A percentile compares a stretch with the other conserved stretches of the same genome.
phyloP scores from a whole-genome alignment of 1,284 basidiomycete genomes.

The Trametes versicolor region DNA sequence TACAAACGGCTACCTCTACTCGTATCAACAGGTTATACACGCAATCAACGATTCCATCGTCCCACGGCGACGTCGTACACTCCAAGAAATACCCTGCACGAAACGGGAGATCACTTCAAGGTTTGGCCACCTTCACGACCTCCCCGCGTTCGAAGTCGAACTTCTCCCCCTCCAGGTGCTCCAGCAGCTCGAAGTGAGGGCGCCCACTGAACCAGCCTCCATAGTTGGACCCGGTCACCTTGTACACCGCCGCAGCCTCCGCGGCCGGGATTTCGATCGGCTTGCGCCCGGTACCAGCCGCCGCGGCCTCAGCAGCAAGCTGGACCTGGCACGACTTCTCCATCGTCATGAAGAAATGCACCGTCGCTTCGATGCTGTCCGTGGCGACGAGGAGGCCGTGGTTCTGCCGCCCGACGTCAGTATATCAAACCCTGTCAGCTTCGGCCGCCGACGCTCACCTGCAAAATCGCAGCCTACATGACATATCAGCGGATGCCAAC shows the following conservation, averaged over 20 bases:
- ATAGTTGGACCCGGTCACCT: constrained; percentile 41
- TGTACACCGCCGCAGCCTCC: constrained; percentile 40
- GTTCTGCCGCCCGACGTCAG: constrained; percentile 49
- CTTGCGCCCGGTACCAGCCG: constrained; percentile 44
- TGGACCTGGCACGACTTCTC: constrained; percentile 60
- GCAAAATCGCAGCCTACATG: constrained; percentile 17
- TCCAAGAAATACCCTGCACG: too few relatives aligned
- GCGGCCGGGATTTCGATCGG: constrained; percentile 43
- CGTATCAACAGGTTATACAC: too few relatives aligned
- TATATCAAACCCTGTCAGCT: background rate
- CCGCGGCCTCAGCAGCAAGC: constrained; percentile 59
- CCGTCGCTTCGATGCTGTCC: constrained; percentile 51
- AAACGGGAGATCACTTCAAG: background rate
- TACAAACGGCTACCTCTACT: too few relatives aligned
- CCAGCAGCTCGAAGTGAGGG: constrained; percentile 48
- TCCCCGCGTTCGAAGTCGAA: constrained; percentile 23
- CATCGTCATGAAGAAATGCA: constrained; percentile 50
- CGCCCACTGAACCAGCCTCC: constrained; percentile 51
- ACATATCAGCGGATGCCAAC: constrained; percentile 22
- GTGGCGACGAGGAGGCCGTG: constrained; percentile 65
- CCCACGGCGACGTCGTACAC: too few relatives aligned
- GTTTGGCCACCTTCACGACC: background rate
- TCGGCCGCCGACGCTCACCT: constrained; percentile 5
- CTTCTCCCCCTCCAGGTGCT: constrained; percentile 45
- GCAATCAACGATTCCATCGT: too few relatives aligned